phyloP scores from a whole-genome alignment of 75 land plant species.

The Larix kaempferi region DNA sequence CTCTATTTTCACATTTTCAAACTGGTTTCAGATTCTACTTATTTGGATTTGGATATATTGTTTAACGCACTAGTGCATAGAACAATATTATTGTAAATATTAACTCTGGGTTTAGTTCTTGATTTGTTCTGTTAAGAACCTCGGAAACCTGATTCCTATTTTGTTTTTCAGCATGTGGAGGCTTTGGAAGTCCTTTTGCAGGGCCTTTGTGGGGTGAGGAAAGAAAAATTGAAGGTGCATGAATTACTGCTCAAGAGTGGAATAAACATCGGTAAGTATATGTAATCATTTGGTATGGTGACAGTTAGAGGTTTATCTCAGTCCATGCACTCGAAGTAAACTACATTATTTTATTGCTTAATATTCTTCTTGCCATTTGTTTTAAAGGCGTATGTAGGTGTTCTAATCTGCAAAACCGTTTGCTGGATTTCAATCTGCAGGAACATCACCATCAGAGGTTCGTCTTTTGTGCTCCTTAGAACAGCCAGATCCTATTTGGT shows the following conservation, averaged over 20 bases:
- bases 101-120: background rate
- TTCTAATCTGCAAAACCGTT: background rate
- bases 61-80: background rate
- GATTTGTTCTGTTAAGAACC: background rate
- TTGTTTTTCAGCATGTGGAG: slow-evolving; percentile 76
- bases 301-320: background rate
- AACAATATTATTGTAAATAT: background rate
- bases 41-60: background rate
- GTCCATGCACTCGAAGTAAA: background rate
- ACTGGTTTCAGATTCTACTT: background rate
- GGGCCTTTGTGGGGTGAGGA: slow-evolving; percentile 85
- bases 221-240: slow-evolving; percentile 75
- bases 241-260: slow-evolving; percentile 84
- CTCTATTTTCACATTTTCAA: background rate
- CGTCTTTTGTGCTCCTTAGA: slow-evolving; percentile 76
- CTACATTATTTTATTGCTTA: background rate
- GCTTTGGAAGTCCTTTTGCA: slow-evolving; percentile 90
- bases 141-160: background rate
- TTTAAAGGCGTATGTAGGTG: slow-evolving; percentile 2
- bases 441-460: slow-evolving; percentile 70
- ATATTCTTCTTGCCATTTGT: background rate
- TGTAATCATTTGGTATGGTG: background rate
- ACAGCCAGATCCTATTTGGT: slow-evolving; percentile 78
- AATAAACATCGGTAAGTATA: slow-evolving; percentile 67
- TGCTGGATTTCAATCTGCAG: slow-evolving; percentile 23